A percentile compares a stretch with the other conserved stretches of the same genome.
phyloP scores from a whole-genome alignment of 352 stramenopile species.

The Phytopythium chamaehyphon region DNA sequence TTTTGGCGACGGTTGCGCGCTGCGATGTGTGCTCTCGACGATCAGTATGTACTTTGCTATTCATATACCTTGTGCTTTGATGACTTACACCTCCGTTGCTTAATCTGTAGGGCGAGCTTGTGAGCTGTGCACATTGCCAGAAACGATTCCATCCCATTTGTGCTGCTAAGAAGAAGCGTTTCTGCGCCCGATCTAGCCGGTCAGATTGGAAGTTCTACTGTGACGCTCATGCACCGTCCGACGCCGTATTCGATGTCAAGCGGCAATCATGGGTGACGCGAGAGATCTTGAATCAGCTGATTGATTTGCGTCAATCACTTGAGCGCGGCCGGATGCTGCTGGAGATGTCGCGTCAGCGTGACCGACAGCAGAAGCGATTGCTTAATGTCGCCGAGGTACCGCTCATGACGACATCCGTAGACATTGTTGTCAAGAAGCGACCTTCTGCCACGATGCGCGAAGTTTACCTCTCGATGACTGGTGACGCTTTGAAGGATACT shows the following conservation, averaged over 20 bases:
- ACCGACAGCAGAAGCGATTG: conserved; percentile 80
- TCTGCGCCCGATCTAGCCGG: conserved; percentile 51
- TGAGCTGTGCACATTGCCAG: conserved; percentile 47
- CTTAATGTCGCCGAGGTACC: conserved; percentile 55
- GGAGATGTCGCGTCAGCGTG: conserved; percentile 80
- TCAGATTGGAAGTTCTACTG: conserved; percentile 81
- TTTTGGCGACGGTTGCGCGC: conserved; percentile 7
- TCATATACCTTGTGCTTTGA: background rate
- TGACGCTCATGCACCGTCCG: conserved; percentile 47
- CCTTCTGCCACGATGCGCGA: conserved; percentile 68
- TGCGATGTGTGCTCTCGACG: conserved; percentile 58
- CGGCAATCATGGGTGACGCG: conserved; percentile 76
- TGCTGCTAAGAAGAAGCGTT: conserved; percentile 60
- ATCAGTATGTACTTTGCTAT: conserved; percentile 22
- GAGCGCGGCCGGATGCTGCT: conserved; percentile 82
- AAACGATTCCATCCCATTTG: conserved; percentile 78
- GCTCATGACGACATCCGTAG: conserved; percentile 61
- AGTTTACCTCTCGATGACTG: conserved; percentile 56
- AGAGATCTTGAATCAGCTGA: conserved; percentile 68
- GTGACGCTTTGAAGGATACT: conserved; percentile 47
- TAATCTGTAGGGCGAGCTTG: conserved; percentile 37
- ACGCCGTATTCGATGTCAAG: conserved; percentile 66
- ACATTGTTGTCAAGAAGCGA: conserved; percentile 76
- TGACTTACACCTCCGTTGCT: background rate
- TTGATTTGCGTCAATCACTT: conserved; percentile 69